Evolutionary conservation across 257 asterid genomes (phyloP), one percentile per base, ranked within the genome.

Genomic region (Capsicum pubescens): DNA sequence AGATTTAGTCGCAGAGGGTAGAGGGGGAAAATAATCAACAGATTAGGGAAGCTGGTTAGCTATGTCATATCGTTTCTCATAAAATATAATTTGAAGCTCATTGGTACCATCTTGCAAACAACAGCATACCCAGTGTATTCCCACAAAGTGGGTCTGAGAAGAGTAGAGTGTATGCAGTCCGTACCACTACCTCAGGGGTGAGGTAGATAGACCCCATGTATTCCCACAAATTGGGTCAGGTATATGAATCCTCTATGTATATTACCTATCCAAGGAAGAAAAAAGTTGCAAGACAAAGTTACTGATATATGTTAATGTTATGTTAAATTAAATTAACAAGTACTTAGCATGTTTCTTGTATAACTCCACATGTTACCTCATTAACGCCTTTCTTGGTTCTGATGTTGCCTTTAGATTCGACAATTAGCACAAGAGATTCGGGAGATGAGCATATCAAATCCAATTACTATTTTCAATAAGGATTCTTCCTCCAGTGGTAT

Each of bases 381-480:
- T 88, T 70, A 80, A 86, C 82, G 60, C 83, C 87, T 79, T 79
- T 83, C 74, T 85, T 82, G 57, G 63, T 68, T 76, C 50, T 86
- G 79, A 63, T 80, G 56, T 66, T 87, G 36, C 84, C 67, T 85
- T 86, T 91, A 94, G 97, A 95, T 94, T 86, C 95, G 94, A 60
- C 92, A 91, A 83, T 87, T 94, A 88, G 98, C 95, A 70, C 91
- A 89, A 85, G 97, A 94, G 85, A 91, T 94, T 87, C 92, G 91
- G 92, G 95, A 94, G 81, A 82, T 94, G 84, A 92, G 95, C 88
- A 71, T 90, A 81, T 92, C 98, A 71, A 92, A 84, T 84, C 97
- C 95, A 10, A 87, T 92, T 81, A 90, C 97, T 77, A 90, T 94
- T 82, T 90, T 88, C 83, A 91, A 92, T 36, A 94, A 92, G 86